Evolutionary conservation across 2,329 filamentous ascomycete species (phyloP), one percentile per base, ranked within the genome.

Genomic region (Alternaria panax): DNA sequence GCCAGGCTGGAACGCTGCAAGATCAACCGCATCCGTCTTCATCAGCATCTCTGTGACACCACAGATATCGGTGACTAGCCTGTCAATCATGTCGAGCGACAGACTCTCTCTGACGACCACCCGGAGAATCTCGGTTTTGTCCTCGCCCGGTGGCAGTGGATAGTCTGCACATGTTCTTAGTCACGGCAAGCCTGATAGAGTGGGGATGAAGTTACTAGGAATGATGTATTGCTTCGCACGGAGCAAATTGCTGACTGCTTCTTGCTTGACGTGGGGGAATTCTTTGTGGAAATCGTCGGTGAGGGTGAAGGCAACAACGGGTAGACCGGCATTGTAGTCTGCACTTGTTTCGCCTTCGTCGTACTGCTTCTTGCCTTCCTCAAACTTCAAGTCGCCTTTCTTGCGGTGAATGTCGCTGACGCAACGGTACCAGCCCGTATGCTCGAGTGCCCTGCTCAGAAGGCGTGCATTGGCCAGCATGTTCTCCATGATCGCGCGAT

Each of bases 201-300:
- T 5, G 30, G 69, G n/a, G 7, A 25, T 22, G 22, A 11, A 73
- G 80, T 71, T 77, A 84, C 82, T 90, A 22, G 88, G 88, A 57
- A 91, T 87, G 60, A 91, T 90, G 80, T 90, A 91, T 75, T 90
- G 87, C 70, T 88, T 88, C 5, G 86, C 85, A 14, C 88, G 82
- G 55, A 90, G 76, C 40, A 91, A 76, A 18, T 88, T 86, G 53
- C 85, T 87, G 14, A 91, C 81, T 6, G 83, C 83, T 56, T 86
- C 87, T 75, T 91, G 89, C 76, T 88, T 86, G 60, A 90, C 80
- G 65, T 88, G 85, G 0, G 87, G 85, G 73, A 83, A 90, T 42
- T 87, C 77, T 59, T 82, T 80, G 71, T 84, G 84, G 64, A 71
- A 90, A 8, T 84, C 80, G 63, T 90, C 86, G 12, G 82, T 84